phyloP scores from a whole-genome alignment of 2,329 filamentous ascomycete species.

The Nemania serpens region DNA sequence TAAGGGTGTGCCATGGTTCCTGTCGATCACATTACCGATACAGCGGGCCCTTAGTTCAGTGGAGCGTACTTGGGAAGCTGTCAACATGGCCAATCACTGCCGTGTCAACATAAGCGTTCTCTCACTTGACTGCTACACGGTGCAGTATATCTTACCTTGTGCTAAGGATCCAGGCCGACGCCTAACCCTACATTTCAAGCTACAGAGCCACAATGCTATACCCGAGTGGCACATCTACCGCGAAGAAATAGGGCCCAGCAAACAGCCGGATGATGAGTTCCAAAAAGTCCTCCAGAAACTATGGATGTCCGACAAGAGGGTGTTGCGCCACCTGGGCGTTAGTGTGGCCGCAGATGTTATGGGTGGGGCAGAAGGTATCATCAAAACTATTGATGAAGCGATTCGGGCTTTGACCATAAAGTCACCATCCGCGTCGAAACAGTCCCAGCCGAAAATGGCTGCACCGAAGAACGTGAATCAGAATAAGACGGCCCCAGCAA shows the following conservation, averaged over 20 bases:
- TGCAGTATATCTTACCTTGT: conserved; percentile 55
- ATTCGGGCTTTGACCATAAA: conserved; percentile 45
- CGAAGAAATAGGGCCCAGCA: conserved; percentile 32
- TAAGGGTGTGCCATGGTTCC: conserved; percentile 56
- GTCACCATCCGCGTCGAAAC: conserved; percentile 37
- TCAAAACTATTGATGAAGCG: conserved; percentile 54
- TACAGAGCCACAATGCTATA: conserved; percentile 53
- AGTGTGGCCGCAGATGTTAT: conserved; percentile 50
- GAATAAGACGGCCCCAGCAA: conserved; percentile 29
- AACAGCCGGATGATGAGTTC: conserved; percentile 39
- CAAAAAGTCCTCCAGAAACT: conserved; percentile 37
- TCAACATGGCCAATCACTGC: conserved; percentile 50
- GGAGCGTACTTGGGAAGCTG: conserved; percentile 56
- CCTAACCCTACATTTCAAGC: conserved; percentile 58
- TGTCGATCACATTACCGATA: conserved; percentile 68
- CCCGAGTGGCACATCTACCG: conserved; percentile 58
- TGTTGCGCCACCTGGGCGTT: conserved; percentile 39
- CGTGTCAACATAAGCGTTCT: conserved; percentile 57
- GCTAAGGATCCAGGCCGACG: conserved; percentile 41
- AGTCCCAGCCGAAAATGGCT: conserved; percentile 29
- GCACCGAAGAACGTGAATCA: conserved; percentile 28
- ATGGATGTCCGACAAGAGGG: conserved; percentile 35
- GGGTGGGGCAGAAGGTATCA: conserved; percentile 51
- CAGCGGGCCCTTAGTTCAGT: conserved; percentile 64
- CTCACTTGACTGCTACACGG: conserved; percentile 60